Evolutionary conservation across 2,329 filamentous ascomycete species (phyloP).

Genomic region (Arachnomyces sp.): DNA sequence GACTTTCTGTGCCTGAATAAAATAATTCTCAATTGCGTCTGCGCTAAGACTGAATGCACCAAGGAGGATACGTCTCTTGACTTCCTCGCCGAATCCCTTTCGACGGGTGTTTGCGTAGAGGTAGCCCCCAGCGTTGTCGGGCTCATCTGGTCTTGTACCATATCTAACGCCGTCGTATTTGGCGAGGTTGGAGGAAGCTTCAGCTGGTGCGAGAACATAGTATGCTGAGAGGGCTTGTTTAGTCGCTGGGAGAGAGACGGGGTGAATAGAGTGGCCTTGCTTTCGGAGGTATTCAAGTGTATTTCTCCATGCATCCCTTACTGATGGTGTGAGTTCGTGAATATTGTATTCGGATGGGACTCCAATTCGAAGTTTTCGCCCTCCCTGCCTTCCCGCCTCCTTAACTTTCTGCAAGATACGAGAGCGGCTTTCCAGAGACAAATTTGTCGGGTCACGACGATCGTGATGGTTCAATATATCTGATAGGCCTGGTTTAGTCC

Average conservation of each 20-base stretch:
- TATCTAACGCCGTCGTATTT: slow-evolving; percentile 98
- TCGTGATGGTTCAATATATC: slow-evolving; percentile 55
- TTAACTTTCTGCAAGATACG: slow-evolving; percentile 29
- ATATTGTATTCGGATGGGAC: slow-evolving; percentile 79
- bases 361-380: slow-evolving; percentile 43
- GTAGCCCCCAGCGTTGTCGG: slow-evolving; percentile 48
- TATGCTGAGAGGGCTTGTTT: slow-evolving; percentile 83
- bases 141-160: slow-evolving; percentile 49
- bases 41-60: slow-evolving; percentile 88
- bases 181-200: slow-evolving; percentile 90
- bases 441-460: slow-evolving; percentile 64
- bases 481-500: slow-evolving; percentile 28
- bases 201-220: slow-evolving; percentile 89
- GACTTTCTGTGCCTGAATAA: slow-evolving; percentile 84
- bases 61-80: slow-evolving; percentile 76
- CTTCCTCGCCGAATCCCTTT: slow-evolving; percentile 71
- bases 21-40: slow-evolving; percentile 90
- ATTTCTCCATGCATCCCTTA: slow-evolving; percentile 62
- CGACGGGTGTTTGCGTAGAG: slow-evolving; percentile 72
- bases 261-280: slow-evolving; percentile 63
- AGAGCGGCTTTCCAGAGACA: slow-evolving; percentile 50
- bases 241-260: slow-evolving; percentile 75
- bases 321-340: slow-evolving; percentile 61
- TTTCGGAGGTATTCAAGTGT: slow-evolving; percentile 54
- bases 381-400: slow-evolving; percentile 9